Base-by-base conservation (phyloP, 2,329 filamentous ascomycete genomes). In the Stylonectria norvegica region DNA sequence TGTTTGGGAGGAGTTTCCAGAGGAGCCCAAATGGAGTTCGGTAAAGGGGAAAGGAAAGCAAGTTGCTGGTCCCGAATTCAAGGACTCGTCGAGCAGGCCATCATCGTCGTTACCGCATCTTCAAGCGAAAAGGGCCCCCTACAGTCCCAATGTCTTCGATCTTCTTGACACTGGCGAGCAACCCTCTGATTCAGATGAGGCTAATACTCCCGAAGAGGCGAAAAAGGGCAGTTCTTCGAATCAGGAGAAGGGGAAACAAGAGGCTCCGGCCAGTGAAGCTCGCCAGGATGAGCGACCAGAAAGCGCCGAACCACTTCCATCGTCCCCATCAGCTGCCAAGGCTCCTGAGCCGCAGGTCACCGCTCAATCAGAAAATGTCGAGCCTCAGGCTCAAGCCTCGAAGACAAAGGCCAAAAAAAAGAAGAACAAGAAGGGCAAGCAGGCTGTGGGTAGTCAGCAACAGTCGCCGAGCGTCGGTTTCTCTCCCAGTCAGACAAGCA, bases 341-440 rank as follows among this genome's bases (percentile, higher is more conserved):
- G 5, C 9, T 17, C 16, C 28, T 14, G 4, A 5, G 28, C 10
- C 7, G 8, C 10, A 30, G 28, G 34, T 17, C 5, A 11, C n/a
- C 4, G 17, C 16, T 2, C 45, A 45, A 34, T 31, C n/a, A 6
- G 28, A 34, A 3, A 37, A 15, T 12, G 22, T 7, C 7, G 29
- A 12, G 20, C 34, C 12, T 14, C 34, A 35, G 20, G 3, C 18
- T n/a, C 20, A 16, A 30, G 42, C n/a, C 18, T 33, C 14, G 33
- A 45, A 38, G 30, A 20, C 5, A 39, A 45, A 40, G 20, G 31
- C 38, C 12, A 52, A 46, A 8, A 53, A 45, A 34, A 60, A 53
- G 18, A 48, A 48, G n/a, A 50, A 49, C n/a, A 40, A 50, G 28
- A 57, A 49, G 41, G 22, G 29, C 17, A 53, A 48, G 25, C 39